Base-by-base conservation (phyloP, 2,329 filamentous ascomycete species). In the Cryphonectria naterciae region DNA sequence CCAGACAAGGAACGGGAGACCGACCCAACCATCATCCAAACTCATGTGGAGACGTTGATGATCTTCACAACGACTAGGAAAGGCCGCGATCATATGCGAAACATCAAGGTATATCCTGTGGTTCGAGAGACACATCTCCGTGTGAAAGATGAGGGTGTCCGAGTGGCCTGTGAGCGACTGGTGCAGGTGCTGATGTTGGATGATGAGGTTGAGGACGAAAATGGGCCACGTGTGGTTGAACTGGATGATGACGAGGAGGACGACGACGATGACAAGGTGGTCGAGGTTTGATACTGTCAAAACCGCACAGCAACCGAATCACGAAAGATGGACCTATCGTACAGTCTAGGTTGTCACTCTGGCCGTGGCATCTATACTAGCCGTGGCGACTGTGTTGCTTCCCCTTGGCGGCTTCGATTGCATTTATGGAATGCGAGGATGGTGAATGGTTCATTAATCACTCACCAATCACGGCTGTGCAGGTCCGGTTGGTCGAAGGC, bases 181-280 rank as follows among this genome's bases (percentile, higher is more conserved):
- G 96, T 99, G 63, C 94, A 99, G 78, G 90, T 97, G 8, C 79
- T 97, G 72, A 94, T 94, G 89, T 86, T 93, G 69, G 93, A 94
- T 61, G 94, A 83, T 66, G 80, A 78, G 69, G 81, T 82, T 64
- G 79, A 79, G 28, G 78, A 83, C 65, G 79, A 83, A 71, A 84
- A 86, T 69, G 78, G 80, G 74, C 74, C 83, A 71, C 76, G 79
- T 72, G 79, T 84, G 54, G 85, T 86, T n/a, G 84, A 81, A 2
- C 13, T 67, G 17, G 67, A 68, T 49, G 86, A 88, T 52, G 83
- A 85, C 41, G 86, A 88, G 4, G 87, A 89, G 17, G 83, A 86
- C 15, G 85, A 81, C 1, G 83, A 85, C 60, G 86, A 88, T 7
- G 87, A 89, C 22, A 81, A 84, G 73, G 82, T 89, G 65, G 82